Base-by-base conservation (phyloP, 306 rosid genomes). In the Styphnolobium japonicum region DNA sequence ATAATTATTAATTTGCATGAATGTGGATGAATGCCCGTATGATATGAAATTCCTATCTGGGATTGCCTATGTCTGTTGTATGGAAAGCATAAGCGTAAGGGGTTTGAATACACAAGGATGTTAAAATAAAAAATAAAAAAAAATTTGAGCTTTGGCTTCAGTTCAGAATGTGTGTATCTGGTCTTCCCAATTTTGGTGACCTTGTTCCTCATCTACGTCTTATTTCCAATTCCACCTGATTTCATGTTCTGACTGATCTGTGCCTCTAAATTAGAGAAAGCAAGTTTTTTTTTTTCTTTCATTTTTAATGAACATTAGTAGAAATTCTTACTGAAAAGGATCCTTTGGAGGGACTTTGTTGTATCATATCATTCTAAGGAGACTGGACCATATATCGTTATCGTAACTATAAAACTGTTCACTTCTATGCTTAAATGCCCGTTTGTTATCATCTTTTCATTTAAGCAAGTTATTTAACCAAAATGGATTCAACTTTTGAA, bases 401-500 rank as follows among this genome's bases (percentile, higher is more conserved):
- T 27, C 31, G 1, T 27, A 27, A 1, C 1, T 27, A 27, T 27
- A 27, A 21, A 1, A 6, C 11, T 53, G 27, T 6, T 53, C 3
- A 27, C 4, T 15, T n/a, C 11, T 12, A 53, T 19, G 29, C 29
- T 53, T 19, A 21, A 53, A 21, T 53, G 27, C 61, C 29, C 61
- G n/a, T 48, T 48, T 22, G 33, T 23, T 22, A 10, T 62, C 45
- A 62, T 31, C 12, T 33, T n/a, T 12, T 31, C 25, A 8, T 58
- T 18, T 33, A 33, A 33, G 25, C 68, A 12, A 11, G 0, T 34
- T 33, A n/a, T 62, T 25, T 33, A n/a, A 42, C n/a, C 40, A 11
- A 49, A 11, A 40, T 58, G 3, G 48, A 11, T 71, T 88, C 75
- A 56, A 57, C 73, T 39, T 56, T 76, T 80, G 64, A 39, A 42